These are phyloP conservation scores for Rutstroemia sydowiana DNA, from an alignment of 2,329 filamentous ascomycete species.

Conservation along the genomic window DNA sequence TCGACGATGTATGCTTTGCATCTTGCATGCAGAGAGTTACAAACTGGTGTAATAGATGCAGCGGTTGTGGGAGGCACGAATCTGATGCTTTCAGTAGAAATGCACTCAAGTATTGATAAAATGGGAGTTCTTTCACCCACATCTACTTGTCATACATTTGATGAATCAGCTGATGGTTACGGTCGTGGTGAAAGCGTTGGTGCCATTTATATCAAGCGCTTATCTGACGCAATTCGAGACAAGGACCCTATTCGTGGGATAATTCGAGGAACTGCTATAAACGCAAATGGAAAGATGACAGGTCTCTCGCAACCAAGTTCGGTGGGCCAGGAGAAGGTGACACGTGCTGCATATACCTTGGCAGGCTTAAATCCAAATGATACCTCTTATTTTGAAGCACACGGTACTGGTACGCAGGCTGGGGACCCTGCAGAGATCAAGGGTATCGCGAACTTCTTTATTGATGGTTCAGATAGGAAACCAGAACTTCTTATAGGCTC, in stretches of 20 bases:
- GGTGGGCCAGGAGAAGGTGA: constrained; percentile 31
- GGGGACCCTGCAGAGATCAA: constrained; percentile 7
- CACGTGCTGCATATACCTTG: constrained; percentile 4
- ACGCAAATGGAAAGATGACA: constrained; percentile 28
- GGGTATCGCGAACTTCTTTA: neutral
- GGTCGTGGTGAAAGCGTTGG: constrained; percentile 38
- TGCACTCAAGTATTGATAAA: constrained; percentile 23
- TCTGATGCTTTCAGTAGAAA: constrained; percentile 13
- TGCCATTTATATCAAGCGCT: constrained; percentile 35
- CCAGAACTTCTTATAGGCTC: constrained; percentile 3
- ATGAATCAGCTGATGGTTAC: constrained; percentile 33
- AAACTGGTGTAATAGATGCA: constrained; percentile 31
- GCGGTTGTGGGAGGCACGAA: constrained; percentile 26
- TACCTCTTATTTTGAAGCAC: constrained; percentile 2
- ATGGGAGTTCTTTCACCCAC: constrained; percentile 25
- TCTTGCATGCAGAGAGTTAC: constrained; percentile 35
- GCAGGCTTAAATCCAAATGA: constrained; percentile 6
- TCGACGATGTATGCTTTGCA: constrained; percentile 37
- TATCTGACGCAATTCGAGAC: constrained; percentile 35
- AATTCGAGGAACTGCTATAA: constrained; percentile 35
- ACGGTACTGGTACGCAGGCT: constrained; percentile 8
- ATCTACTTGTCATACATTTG: constrained; percentile 16
- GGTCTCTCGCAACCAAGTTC: constrained; percentile 33
- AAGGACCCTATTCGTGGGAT: constrained; percentile 37
- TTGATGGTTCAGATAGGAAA: neutral